phyloP scores from a whole-genome alignment of 352 stramenopile species.

The Phytophthora ohioensis region DNA sequence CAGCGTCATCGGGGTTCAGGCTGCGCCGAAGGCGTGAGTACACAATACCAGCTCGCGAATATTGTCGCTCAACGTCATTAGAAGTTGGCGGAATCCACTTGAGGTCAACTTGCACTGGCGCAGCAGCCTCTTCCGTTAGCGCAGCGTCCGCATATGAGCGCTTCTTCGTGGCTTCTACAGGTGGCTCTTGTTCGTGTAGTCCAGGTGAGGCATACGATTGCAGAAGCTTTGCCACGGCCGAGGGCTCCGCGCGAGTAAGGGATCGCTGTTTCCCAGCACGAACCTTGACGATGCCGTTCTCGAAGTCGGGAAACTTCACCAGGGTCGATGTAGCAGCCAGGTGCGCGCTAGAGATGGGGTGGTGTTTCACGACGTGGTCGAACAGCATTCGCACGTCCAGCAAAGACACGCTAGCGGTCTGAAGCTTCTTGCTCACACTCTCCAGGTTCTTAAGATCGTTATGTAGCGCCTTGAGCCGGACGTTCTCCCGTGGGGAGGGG shows the following conservation, averaged over 20 bases:
- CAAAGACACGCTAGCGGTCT: slow-evolving; percentile 1
- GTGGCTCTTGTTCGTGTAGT: too few species aligned
- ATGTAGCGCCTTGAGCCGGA: slow-evolving; percentile 11
- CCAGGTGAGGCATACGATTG: too few species aligned
- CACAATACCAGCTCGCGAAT: slow-evolving; percentile 5
- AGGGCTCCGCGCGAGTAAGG: too few species aligned
- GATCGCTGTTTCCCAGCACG: too few species aligned
- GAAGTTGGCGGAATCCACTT: slow-evolving; percentile 4
- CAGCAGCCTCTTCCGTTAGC: background rate
- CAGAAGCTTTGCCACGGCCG: too few species aligned
- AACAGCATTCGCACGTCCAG: slow-evolving; percentile 4
- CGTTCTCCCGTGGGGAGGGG: slow-evolving; percentile 9
- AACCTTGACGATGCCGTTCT: too few species aligned
- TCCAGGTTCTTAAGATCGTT: slow-evolving; percentile 32
- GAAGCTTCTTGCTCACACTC: slow-evolving; percentile 23
- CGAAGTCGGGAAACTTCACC: too few species aligned
- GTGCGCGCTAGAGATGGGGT: too few species aligned
- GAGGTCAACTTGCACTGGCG: background rate
- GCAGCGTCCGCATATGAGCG: slow-evolving; percentile 7
- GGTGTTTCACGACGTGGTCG: background rate
- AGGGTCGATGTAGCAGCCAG: too few species aligned
- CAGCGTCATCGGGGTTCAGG: slow-evolving; percentile 1
- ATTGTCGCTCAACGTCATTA: slow-evolving; percentile 8
- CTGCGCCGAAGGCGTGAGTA: slow-evolving; percentile 1
- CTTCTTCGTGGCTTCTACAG: background rate